Percentiles rank a stretch among this genome's conserved stretches.
These are phyloP conservation scores for Yamadazyma endophytica DNA, from an alignment of 805 yeast genomes.

Conservation along the genomic window DNA sequence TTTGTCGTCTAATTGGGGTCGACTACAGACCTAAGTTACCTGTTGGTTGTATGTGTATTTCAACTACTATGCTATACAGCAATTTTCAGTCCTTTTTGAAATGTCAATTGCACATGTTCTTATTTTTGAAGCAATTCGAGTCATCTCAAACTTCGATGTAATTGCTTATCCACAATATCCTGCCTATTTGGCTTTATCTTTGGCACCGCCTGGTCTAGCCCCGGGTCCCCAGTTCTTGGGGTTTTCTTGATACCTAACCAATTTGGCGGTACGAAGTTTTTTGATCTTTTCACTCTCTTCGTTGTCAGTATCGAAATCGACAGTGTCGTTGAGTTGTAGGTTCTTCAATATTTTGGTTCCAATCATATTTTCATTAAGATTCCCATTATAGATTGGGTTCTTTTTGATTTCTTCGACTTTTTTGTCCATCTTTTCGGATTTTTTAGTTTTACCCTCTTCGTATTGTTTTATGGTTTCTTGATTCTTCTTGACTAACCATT, in stretches of 20 bases:
- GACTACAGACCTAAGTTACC: no score
- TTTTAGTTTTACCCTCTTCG: conserved; percentile 11
- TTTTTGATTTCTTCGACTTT: conserved; percentile 19
- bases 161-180: no score
- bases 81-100: no score
- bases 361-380: conserved; percentile 29
- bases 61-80: no score
- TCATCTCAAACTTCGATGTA: no score
- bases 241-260: conserved; percentile 85
- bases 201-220: conserved; percentile 80
- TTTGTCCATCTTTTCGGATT: conserved; percentile 9
- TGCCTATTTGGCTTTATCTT: no score
- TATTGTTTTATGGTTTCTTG: conserved; percentile 19
- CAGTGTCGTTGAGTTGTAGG: conserved; percentile 23
- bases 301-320: conserved; percentile 60
- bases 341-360: conserved; percentile 56
- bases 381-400: conserved; percentile 34
- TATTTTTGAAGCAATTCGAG: no score
- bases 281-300: conserved; percentile 55
- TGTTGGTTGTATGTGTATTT: no score
- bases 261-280: conserved; percentile 65
- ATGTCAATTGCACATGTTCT: no score
- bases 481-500: conserved; percentile 46
- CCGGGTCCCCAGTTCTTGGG: conserved; percentile 99
- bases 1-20: no score